Evolutionary conservation across 768 basidiomycete species (phyloP).

Genomic region (Leucosporidium creatinivorum): DNA sequence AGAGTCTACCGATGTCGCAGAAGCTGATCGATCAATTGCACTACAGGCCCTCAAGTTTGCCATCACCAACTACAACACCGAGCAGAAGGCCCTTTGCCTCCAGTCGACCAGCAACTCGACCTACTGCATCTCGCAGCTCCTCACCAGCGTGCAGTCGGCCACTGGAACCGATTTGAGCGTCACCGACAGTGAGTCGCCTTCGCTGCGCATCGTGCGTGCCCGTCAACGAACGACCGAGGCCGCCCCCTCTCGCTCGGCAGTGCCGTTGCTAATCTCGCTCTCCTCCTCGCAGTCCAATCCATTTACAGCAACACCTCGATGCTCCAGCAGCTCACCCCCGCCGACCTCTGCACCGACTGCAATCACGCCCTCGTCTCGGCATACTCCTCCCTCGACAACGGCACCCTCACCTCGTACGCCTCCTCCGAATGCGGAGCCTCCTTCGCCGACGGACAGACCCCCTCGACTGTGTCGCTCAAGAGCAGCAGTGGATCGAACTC

Average conservation of each 20-base stretch:
- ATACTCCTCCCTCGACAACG: background rate
- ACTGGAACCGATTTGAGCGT: constrained; percentile 26
- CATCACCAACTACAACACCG: constrained; percentile 10
- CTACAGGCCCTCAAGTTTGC: too few relatives aligned
- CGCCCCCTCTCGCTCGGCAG: too few relatives aligned
- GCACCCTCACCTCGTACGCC: background rate
- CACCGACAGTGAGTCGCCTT: too few relatives aligned
- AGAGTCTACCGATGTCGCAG: too few relatives aligned
- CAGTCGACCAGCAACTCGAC: constrained; percentile 31
- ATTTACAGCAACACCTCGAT: constrained; percentile 29
- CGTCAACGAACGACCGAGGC: too few relatives aligned
- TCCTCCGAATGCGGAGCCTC: background rate
- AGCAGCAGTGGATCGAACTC: too few relatives aligned
- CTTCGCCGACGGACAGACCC: constrained; percentile 8
- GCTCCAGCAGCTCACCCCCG: constrained; percentile 23
- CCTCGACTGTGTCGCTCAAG: background rate
- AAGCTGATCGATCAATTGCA: too few relatives aligned
- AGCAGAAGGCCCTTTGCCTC: constrained; percentile 16
- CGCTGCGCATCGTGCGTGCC: too few relatives aligned
- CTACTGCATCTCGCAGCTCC: constrained; percentile 40
- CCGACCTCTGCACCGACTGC: constrained; percentile 42
- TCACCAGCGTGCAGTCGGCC: constrained; percentile 38
- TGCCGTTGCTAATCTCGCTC: constrained; percentile 24
- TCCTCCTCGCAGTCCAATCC: constrained; percentile 23
- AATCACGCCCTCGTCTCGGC: constrained; percentile 27